Base-by-base conservation (phyloP, 768 basidiomycete genomes). In the Leccinum longicurvipes region DNA sequence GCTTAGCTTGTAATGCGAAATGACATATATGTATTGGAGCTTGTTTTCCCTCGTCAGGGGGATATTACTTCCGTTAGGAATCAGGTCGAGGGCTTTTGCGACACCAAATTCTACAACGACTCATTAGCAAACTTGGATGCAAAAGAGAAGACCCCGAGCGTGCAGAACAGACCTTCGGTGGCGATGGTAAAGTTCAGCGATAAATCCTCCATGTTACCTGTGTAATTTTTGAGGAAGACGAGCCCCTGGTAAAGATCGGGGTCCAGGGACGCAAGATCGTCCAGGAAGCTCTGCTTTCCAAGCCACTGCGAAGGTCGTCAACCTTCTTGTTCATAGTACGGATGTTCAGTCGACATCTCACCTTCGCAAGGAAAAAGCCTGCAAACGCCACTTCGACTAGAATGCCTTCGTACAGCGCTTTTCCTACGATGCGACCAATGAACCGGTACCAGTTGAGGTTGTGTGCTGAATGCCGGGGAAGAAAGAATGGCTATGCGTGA, bases 321-420 rank as follows among this genome's bases (percentile, higher is more conserved):
- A 46, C 14, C 28, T 27, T 4, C 39, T 15, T 21, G 6, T 23
- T 47, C 28, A 21, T 15, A 21, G 42, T n/a, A 28, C 27, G 34
- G 6, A 31, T 9, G 8, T n/a, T 25, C 6, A 29, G 15, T n/a
- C 2, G 19, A 50, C 14, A 17, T 63, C 73, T 31, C 50, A 88
- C 85, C 80, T 93, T 94, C 7, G 90, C 83, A 53, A 97, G 77
- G 79, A 98, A 98, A 78, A 98, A 99, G 3, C 86, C 84, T 3
- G 97, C 95, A 69, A 98, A 98, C 0, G 89, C 89, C 2, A 98
- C 93, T 60, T 98, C 93, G 15, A 96, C 86, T 7, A 99, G 77
- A 46, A 98, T 97, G 1, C 95, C 94, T 51, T 98, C 92, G 64
- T 99, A 98, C 68, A 99, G 78, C 0, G 96, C 97, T 69, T 98